phyloP scores from a whole-genome alignment of 2,329 filamentous ascomycete genomes.

The Ascosphaera acerosa region DNA sequence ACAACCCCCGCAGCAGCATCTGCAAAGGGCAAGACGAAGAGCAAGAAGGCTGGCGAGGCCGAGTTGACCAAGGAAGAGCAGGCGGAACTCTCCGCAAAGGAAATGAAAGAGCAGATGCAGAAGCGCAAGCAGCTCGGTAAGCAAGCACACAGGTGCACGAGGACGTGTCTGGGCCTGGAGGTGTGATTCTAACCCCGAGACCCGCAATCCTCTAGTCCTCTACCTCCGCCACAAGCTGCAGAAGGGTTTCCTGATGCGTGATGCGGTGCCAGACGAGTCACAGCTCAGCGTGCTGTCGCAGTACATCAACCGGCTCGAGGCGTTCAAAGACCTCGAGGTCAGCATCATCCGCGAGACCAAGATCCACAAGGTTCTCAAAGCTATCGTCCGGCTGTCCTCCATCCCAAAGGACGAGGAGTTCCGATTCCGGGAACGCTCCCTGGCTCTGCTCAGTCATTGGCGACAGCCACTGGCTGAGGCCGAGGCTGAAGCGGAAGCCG shows the following conservation, averaged over 20 bases:
- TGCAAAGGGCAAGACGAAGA: constrained; percentile 31
- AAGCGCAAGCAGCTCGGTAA: too few species aligned
- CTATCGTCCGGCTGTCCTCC: constrained; percentile 60
- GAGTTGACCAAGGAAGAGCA: constrained; percentile 8
- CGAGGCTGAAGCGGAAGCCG: constrained; percentile 16
- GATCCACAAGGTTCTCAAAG: constrained; percentile 96
- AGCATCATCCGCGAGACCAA: constrained; percentile 77
- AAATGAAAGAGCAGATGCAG: constrained; percentile 5
- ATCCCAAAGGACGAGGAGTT: constrained; percentile 81
- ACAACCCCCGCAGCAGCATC: constrained; percentile 24
- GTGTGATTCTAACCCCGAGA: too few species aligned
- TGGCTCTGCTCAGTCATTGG: constrained; percentile 65
- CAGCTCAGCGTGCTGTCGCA: constrained; percentile 23
- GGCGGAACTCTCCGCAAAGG: constrained; percentile 2
- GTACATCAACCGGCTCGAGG: constrained; percentile 46
- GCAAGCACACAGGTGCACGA: too few species aligned
- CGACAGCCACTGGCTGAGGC: constrained; percentile 52
- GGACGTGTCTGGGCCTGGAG: too few species aligned
- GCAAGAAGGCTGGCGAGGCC: constrained; percentile 22
- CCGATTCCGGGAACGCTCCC: constrained; percentile 64
- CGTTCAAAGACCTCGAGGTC: constrained; percentile 55
- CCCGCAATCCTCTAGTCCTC: constrained; percentile 43
- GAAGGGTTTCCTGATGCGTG: constrained; percentile 69
- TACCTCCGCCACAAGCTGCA: constrained; percentile 89
- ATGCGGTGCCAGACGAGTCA: constrained; percentile 62